Evolutionary conservation across 176 grass and related monocot genomes (phyloP).

Genomic region (Sorghum bicolor): DNA sequence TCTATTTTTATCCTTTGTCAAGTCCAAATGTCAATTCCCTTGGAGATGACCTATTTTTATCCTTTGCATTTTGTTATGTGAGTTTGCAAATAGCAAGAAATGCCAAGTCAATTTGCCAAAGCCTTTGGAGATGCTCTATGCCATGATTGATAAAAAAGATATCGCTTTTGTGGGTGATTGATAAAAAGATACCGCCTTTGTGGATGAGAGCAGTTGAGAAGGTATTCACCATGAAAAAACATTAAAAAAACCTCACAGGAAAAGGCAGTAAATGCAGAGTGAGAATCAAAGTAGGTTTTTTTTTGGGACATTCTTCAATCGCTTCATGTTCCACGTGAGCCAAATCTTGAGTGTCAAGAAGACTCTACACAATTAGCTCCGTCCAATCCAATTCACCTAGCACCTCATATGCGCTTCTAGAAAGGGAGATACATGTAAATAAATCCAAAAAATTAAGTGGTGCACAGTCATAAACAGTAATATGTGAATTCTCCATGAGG

Average conservation of each 20-base stretch:
- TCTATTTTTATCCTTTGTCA: no score
- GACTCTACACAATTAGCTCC: slow-evolving; percentile 1
- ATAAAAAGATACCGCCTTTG: neutral
- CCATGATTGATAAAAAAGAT: slow-evolving; percentile 1
- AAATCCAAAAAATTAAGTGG: neutral
- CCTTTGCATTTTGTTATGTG: no score
- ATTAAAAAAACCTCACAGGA: neutral
- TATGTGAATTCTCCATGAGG: neutral
- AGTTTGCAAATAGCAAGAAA: no score
- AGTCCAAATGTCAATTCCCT: no score
- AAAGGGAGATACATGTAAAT: neutral
- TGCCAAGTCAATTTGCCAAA: no score
- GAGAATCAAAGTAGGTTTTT: neutral
- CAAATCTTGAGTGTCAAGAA: neutral
- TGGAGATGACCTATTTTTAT: no score
- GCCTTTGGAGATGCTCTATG: no score
- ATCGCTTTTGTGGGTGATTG: neutral
- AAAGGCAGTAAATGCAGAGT: neutral
- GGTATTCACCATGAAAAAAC: slow-evolving; percentile 17
- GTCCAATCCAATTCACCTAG: neutral
- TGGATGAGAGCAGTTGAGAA: slow-evolving; percentile 13
- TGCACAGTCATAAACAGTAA: neutral
- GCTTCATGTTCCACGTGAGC: slow-evolving; percentile 7
- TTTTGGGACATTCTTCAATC: neutral
- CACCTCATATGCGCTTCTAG: neutral